Percentiles rank a stretch among this genome's conserved stretches.
These are phyloP conservation scores for Penicillium canariense DNA, from an alignment of 495 filamentous ascomycete genomes.

Conservation along the genomic window DNA sequence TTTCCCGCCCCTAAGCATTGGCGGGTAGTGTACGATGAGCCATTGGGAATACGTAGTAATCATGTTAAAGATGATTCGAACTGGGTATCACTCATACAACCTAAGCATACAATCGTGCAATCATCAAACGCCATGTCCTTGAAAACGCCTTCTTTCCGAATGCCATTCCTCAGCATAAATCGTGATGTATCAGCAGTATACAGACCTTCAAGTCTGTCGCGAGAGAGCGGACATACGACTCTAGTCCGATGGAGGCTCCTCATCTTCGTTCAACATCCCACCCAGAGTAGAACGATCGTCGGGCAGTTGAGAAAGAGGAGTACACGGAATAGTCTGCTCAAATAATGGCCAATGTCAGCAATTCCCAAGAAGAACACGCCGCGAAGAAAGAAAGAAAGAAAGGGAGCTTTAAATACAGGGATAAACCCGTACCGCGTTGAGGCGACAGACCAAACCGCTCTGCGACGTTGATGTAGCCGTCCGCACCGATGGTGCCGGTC, in stretches of 20 bases:
- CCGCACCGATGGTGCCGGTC: slow-evolving; percentile 36
- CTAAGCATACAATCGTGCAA: not conserved
- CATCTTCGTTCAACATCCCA: not conserved
- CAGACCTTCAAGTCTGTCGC: not conserved
- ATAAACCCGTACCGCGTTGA: slow-evolving; percentile 46
- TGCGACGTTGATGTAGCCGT: slow-evolving; percentile 69
- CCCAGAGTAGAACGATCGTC: slow-evolving; percentile 24
- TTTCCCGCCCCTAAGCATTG: too few relatives aligned
- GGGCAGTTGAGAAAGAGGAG: slow-evolving; percentile 40
- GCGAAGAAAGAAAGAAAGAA: not conserved
- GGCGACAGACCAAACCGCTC: slow-evolving; percentile 58
- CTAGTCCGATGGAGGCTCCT: not conserved
- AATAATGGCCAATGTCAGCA: not conserved
- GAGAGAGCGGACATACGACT: not conserved
- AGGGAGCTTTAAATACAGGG: slow-evolving; percentile 21
- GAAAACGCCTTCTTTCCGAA: not conserved
- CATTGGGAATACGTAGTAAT: not conserved
- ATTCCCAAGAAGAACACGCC: not conserved
- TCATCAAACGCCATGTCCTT: not conserved
- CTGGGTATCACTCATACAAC: not conserved
- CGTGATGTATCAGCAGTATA: not conserved
- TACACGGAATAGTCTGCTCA: slow-evolving; percentile 42
- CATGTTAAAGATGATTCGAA: not conserved
- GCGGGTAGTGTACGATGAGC: not conserved
- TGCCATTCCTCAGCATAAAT: not conserved